A percentile compares a stretch with the other conserved stretches of the same genome.
phyloP scores from a whole-genome alignment of 805 yeast genomes.

The Barnettozyma botsteinii region DNA sequence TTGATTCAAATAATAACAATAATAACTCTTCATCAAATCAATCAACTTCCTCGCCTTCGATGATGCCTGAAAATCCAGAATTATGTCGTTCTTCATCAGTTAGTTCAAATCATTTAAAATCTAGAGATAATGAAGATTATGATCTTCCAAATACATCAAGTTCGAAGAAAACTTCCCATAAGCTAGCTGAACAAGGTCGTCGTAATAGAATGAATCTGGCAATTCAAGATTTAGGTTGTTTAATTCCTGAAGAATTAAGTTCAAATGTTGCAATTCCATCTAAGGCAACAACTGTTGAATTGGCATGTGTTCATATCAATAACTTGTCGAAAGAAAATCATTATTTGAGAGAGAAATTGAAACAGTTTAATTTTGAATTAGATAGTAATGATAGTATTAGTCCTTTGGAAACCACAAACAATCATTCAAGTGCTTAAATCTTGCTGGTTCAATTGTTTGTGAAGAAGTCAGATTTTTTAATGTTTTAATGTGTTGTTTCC shows the following conservation, averaged over 20 bases:
- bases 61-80: conserved; percentile 16
- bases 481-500: too few species aligned
- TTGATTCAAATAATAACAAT: conserved; percentile 7
- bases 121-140: conserved; percentile 8
- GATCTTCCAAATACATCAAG: conserved; percentile 12
- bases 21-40: not conserved
- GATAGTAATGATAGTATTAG: conserved; percentile 26
- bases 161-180: conserved; percentile 47
- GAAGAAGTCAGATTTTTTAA: too few species aligned
- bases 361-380: conserved; percentile 11
- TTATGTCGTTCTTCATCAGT: conserved; percentile 11
- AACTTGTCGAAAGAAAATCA: conserved; percentile 35
- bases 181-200: conserved; percentile 93
- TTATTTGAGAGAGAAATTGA: conserved; percentile 13
- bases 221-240: conserved; percentile 60
- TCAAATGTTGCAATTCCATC: conserved; percentile 63
- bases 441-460: not conserved
- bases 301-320: conserved; percentile 69
- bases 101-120: conserved; percentile 1
- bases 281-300: conserved; percentile 92
- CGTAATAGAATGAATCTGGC: conserved; percentile 90
- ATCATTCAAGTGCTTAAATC: not conserved
- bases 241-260: conserved; percentile 57
- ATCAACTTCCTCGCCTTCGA: conserved; percentile 17
- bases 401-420: conserved; percentile 23